These are phyloP conservation scores for Metschnikowia sp. DNA, from an alignment of 805 yeast genomes.

Conservation along the genomic window DNA sequence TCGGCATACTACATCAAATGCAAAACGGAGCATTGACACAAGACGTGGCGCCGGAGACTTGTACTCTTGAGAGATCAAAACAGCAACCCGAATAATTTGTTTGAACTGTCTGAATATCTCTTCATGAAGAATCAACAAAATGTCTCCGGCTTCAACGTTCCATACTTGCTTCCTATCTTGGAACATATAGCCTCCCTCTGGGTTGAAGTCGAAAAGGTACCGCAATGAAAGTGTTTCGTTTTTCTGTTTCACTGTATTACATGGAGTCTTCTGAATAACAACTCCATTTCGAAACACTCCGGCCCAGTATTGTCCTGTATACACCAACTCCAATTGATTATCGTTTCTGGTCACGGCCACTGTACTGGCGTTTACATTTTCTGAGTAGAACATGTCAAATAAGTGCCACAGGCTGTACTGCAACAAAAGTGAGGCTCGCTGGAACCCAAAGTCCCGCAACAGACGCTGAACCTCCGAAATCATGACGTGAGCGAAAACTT, in stretches of 20 bases:
- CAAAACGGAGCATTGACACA: too few species aligned
- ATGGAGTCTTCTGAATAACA: background rate
- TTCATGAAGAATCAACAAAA: background rate
- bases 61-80: background rate
- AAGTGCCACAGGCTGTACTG: background rate
- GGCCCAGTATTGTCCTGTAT: conserved; percentile 1
- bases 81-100: conserved; percentile 4
- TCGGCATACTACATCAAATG: too few species aligned
- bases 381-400: background rate
- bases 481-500: background rate
- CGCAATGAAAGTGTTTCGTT: background rate
- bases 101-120: background rate
- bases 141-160: background rate
- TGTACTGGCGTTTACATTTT: background rate
- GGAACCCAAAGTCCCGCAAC: background rate
- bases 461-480: background rate
- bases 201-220: background rate
- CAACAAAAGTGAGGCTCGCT: background rate
- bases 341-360: background rate
- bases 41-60: too few species aligned
- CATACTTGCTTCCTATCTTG: background rate
- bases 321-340: background rate
- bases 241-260: background rate
- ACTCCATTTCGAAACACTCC: conserved; percentile 1
- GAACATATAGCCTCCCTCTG: background rate